Evolutionary conservation across 2,329 filamentous ascomycete genomes (phyloP), one percentile per base, ranked within the genome.

Genomic region (Drechslerella dactyloides): DNA sequence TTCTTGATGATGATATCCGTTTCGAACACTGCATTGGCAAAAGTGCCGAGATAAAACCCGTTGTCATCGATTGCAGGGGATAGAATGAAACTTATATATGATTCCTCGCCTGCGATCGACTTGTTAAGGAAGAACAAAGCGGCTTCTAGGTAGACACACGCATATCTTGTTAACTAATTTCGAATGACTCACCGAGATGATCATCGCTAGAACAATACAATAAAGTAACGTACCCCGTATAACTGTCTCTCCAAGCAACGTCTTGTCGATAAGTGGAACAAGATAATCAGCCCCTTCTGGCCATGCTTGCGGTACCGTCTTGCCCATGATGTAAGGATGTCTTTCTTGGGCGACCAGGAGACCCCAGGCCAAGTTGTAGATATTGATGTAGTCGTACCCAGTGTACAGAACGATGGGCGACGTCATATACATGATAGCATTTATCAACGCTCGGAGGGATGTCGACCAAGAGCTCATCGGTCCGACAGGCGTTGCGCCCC

Each of bases 71-170:
- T 50, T 2, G 76, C 72, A n/a, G 75, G 70, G 10, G 61, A 75
- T n/a, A 76, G 55, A 2, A 74, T 70, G 48, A 76, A 75, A 37
- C 75, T 74, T 17, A 75, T 74, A 55, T 76, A 76, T 8, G 69
- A 72, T 40, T 76, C 75, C 37, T 70, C 63, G 73, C 75, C 48
- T 50, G 24, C 35, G 42, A 73, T 57, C 8, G 66, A 70, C 37
- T 64, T 70, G 24, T 70, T 70, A 0, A 70, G 40, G 42, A 64
- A 64, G 42, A 70, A 70, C 11, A 70, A 40, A 17, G 66, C 66
- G 21, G 66, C 66, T 10, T 70, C 66, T 69, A 30, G 6, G n/a
- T 33, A 3, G 27, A 4, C 4, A 33, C 27, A 33, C 27, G 27
- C 8, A 33, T 8, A 8, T 33, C 27, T 33, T 3, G 27, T 33